Base-by-base conservation (phyloP, 1,139 yeast genomes). In the Geotrichum australiense region DNA sequence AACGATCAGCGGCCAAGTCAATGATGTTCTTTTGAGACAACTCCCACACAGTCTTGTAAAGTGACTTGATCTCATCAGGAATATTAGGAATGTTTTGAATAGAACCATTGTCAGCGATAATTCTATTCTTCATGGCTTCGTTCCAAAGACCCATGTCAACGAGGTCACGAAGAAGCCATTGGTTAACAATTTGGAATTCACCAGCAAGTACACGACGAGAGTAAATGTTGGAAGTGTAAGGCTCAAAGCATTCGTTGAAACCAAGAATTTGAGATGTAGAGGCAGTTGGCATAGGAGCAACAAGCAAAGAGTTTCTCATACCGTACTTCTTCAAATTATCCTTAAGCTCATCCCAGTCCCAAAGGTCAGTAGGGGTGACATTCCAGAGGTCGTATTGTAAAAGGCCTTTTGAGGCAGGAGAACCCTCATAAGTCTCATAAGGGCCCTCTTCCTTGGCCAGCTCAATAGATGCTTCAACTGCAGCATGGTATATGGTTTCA, bases 41-140 rank as follows among this genome's bases (percentile, higher is more conserved):
- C 66, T 91, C 98, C 97, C 98, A 91, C 14, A 87, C 96, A 1
- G 98, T 91, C 67, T 82, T 85, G 70, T 89, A 87, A 38, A 89
- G 68, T 6, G 73, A 76, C 61, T 85, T 87, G 53, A 87, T 62
- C 34, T 81, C 85, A 32, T 70, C 72, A 16, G 97, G 97, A 44
- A 91, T 79, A 49, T 72, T 75, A 41, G 80, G 76, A 46, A 91
- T 75, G 47, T 71, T 65, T 64, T 89, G 95, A 49, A 91, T 77
- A 2, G 96, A 87, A 14, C 98, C 98, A 52, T 84, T 81, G 51
- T 80, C 77, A 34, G 81, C 68, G 49, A 91, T 73, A 48, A 91
- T 80, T 53, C 78, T 74, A 59, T 83, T 82, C 67, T 86, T 87
- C 82, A 87, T 78, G 46, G 76, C 69, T 43, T 78, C 82, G 57